A percentile compares a stretch with the other conserved stretches of the same genome.
Conservation (phyloP, 2,329 filamentous ascomycete species). For the Aureobasidium sp. region DNA sequence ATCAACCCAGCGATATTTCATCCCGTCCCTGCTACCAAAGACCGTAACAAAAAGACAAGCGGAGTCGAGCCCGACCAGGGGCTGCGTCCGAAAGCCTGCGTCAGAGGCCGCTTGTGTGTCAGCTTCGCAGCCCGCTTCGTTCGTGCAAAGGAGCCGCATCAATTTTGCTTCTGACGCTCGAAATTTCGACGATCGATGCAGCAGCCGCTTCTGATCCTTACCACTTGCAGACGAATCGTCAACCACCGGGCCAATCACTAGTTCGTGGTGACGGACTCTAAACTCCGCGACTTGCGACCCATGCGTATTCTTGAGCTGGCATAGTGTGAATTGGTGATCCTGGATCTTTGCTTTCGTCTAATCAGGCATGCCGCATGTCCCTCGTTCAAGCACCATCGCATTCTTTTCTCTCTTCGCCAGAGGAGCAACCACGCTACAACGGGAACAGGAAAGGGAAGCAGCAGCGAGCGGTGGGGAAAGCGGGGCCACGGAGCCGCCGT, state of each 20-base stretch:
- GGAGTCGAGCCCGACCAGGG: background rate
- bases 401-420: too few species aligned
- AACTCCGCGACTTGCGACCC: background rate
- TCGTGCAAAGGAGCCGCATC: background rate
- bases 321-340: background rate
- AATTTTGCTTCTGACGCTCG: background rate
- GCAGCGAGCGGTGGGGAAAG: background rate
- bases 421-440: background rate
- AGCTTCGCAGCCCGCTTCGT: background rate
- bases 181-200: background rate
- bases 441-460: background rate
- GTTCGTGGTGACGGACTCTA: background rate
- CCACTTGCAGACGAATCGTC: background rate
- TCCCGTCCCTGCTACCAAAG: background rate
- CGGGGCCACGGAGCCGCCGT: slow-evolving; percentile 4
- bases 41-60: background rate
- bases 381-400: background rate
- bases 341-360: background rate
- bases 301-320: background rate
- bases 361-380: background rate
- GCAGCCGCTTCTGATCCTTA: background rate
- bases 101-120: background rate
- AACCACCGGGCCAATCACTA: background rate
- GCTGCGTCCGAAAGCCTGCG: background rate
- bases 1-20: background rate